Conservation (phyloP, 805 yeast species). For the Torulaspora delbrueckii region DNA sequence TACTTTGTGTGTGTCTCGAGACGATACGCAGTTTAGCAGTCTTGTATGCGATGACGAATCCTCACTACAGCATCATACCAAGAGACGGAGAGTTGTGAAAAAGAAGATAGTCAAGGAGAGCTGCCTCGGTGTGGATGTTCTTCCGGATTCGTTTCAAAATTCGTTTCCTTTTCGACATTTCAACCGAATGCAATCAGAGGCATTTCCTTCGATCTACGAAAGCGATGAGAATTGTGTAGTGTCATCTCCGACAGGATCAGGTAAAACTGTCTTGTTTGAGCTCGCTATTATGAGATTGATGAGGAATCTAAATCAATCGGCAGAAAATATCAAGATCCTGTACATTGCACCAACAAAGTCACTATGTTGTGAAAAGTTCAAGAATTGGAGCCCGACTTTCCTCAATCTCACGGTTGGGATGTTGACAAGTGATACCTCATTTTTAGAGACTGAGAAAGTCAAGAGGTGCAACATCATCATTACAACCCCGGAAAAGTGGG, state of each 20-base stretch:
- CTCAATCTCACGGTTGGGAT: constrained; percentile 44
- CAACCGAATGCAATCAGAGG: constrained; percentile 49
- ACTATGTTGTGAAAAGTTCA: constrained; percentile 46
- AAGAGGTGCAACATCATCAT: constrained; percentile 49
- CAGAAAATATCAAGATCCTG: constrained; percentile 31
- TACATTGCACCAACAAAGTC: constrained; percentile 62
- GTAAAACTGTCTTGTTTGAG: constrained; percentile 53
- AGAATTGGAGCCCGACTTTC: constrained; percentile 45
- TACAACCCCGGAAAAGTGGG: constrained; percentile 63
- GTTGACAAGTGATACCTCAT: constrained; percentile 52
- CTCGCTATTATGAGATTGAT: constrained; percentile 43
- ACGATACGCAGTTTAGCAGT: constrained; percentile 14
- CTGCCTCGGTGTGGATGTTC: constrained; percentile 12
- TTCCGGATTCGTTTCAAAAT: constrained; percentile 39
- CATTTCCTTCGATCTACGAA: constrained; percentile 39
- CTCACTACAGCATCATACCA: not conserved
- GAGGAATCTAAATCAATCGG: constrained; percentile 11
- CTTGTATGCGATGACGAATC: not conserved
- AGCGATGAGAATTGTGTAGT: constrained; percentile 41
- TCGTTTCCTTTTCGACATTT: constrained; percentile 26
- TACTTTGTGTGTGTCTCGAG: constrained; percentile 7
- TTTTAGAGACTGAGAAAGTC: constrained; percentile 42
- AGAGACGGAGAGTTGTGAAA: constrained; percentile 5
- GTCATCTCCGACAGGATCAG: constrained; percentile 57
- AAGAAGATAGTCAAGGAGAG: constrained; percentile 1